Conservation (phyloP, 2,329 filamentous ascomycete genomes). For the Elsinoe fawcettii region DNA sequence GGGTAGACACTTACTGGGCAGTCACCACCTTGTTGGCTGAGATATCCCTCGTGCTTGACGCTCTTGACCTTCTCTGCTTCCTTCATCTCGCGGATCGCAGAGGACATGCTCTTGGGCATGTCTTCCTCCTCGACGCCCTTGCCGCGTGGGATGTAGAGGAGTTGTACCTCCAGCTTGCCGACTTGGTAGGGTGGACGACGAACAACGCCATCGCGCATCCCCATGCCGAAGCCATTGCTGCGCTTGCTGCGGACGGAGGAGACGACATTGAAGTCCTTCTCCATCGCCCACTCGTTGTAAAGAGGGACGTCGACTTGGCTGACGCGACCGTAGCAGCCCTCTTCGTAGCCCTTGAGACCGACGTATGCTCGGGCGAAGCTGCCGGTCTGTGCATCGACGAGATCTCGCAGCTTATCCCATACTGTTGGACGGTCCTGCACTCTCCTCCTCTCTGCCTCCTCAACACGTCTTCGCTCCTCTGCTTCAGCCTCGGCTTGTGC, state of each 20-base stretch:
- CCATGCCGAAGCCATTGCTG: constrained; percentile 35
- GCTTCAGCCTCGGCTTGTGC: constrained; percentile 74
- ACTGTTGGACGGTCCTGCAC: constrained; percentile 59
- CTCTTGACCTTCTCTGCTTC: constrained; percentile 76
- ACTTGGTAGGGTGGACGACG: constrained; percentile 88
- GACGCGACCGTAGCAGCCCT: constrained; percentile 77
- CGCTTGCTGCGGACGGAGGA: constrained; percentile 93
- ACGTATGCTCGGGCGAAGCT: constrained; percentile 93
- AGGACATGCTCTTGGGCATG: constrained; percentile 99
- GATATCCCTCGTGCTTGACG: constrained; percentile 69
- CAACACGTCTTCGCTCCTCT: constrained; percentile 34
- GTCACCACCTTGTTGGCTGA: constrained; percentile 96
- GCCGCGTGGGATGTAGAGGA: constrained; percentile 89
- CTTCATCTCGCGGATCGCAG: constrained; percentile 85
- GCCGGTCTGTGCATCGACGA: constrained; percentile 78
- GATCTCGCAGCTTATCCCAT: constrained; percentile 78
- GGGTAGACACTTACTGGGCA: constrained; percentile 67
- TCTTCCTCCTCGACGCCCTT: constrained; percentile 82
- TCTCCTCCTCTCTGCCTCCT: constrained; percentile 45
- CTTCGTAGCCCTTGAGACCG: constrained; percentile 86
- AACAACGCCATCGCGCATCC: constrained; percentile 59
- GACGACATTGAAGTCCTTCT: constrained; percentile 62
- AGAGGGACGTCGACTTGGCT: constrained; percentile 83
- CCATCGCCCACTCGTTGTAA: constrained; percentile 98
- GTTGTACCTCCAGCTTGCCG: constrained; percentile 86